These are phyloP conservation scores for Gossypium turneri DNA, from an alignment of 345 rosid genomes.

Conservation along the genomic window DNA sequence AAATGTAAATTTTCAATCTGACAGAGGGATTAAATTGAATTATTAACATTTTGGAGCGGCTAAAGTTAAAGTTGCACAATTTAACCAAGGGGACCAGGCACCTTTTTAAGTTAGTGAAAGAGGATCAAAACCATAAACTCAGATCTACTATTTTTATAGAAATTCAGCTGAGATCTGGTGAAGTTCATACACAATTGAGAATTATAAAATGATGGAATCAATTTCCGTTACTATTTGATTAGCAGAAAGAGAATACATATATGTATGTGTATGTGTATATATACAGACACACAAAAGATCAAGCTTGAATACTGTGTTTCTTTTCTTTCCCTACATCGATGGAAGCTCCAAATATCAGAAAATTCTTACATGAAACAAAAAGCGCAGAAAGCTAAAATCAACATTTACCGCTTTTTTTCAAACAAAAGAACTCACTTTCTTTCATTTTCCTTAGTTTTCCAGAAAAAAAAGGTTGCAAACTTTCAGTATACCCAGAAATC, in stretches of 20 bases:
- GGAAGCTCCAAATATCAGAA: neutral
- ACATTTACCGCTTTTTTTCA: neutral
- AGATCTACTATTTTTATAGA: slow-evolving; percentile 14
- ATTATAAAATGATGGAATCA: too few species aligned
- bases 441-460: neutral
- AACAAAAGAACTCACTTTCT: neutral
- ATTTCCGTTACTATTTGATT: too few species aligned
- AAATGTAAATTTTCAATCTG: too few species aligned
- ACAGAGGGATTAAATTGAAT: too few species aligned
- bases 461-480: neutral
- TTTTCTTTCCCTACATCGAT: neutral
- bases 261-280: neutral
- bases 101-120: too few species aligned
- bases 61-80: too few species aligned
- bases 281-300: neutral
- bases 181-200: neutral
- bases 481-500: slow-evolving; percentile 19
- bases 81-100: too few species aligned
- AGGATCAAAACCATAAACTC: neutral
- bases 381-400: neutral
- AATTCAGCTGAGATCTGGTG: slow-evolving; percentile 7
- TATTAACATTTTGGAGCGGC: neutral
- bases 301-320: neutral
- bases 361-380: neutral
- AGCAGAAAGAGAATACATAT: too few species aligned